Base-by-base conservation (phyloP, 768 basidiomycete genomes). In the Lanmaoa rubissima region DNA sequence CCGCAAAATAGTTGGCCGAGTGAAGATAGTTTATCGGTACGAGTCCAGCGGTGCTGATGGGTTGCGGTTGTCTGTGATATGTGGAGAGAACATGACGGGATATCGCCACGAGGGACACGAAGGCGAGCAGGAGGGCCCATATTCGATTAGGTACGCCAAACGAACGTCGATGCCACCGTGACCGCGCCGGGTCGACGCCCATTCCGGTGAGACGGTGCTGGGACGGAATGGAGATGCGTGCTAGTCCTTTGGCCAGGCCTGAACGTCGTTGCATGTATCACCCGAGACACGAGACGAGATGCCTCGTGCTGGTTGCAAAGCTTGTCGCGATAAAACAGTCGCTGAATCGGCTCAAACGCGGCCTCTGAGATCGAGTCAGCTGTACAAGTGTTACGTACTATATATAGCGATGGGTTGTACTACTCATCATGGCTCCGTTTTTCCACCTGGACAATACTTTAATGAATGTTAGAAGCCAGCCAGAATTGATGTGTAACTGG, bases 11-110 rank as follows among this genome's bases (percentile, higher is more conserved):
- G 39, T 73, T 68, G 38, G 75, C 62, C 43, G 78, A 74, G 69
- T 95, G 94, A 55, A 97, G 77, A 70, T 96, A 96, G 70, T 95
- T 92, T 65, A 88, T 87, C 1, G 94, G 74, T 48, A 81, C 80
- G 36, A 90, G 76, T 56, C 81, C 75, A 3, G 77, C 74, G 9
- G 77, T 79, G 57, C 54, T 69, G 58, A 73, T 40, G 56, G 48
- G 64, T 11, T 42, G 58, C 5, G 60, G 63, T 51, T 49, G 67
- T 24, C 60, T 58, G 24, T 70, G 71, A 19, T 69, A 73, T 2
- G 76, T 57, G 5, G 82, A 82, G 21, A 81, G 73, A 38, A 84
- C 71, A 52, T 78, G 82, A 57, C 83, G 85, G 6, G 86, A 83
- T 65, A 87, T 73, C 26, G 75, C 65, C 51, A 87, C 49, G 61